phyloP scores from a whole-genome alignment of 106 monocot genomes.

The Dendrobium officinale region DNA sequence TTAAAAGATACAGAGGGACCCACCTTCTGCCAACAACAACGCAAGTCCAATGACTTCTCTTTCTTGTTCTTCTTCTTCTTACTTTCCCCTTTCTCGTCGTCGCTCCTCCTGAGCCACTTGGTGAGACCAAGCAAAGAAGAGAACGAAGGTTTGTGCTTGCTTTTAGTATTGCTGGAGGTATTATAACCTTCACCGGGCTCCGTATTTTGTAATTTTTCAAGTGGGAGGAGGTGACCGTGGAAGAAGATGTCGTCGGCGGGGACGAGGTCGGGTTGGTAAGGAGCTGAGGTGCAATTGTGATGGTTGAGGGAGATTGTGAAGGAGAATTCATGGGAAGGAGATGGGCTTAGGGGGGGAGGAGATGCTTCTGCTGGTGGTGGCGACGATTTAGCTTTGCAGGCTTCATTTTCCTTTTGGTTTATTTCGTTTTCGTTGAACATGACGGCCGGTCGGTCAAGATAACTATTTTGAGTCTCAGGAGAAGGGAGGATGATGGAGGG shows the following conservation, averaged over 20 bases:
- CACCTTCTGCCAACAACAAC: constrained; percentile 37
- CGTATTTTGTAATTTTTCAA: constrained; percentile 10
- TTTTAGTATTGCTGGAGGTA: too few relatives aligned
- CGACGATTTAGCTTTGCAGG: too few relatives aligned
- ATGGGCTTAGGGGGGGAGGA: constrained; percentile 25
- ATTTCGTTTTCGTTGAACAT: too few relatives aligned
- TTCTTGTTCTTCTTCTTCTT: constrained; percentile 15
- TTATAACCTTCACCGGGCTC: too few relatives aligned
- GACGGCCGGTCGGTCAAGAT: too few relatives aligned
- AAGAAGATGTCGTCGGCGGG: constrained; percentile 80
- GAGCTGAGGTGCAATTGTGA: constrained; percentile 9
- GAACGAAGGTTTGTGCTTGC: constrained; percentile 4
- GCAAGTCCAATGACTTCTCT: constrained; percentile 27
- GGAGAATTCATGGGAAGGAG: constrained; percentile 70
- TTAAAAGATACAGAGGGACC: constrained; percentile 19
- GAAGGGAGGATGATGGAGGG: too few relatives aligned
- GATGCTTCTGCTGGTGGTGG: neutral
- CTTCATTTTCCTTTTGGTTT: too few relatives aligned
- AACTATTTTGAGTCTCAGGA: too few relatives aligned
- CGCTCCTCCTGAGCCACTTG: constrained; percentile 12
- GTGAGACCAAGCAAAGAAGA: constrained; percentile 21
- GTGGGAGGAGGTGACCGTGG: constrained; percentile 63
- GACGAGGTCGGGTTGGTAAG: constrained; percentile 33
- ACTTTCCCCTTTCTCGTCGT: constrained; percentile 20
- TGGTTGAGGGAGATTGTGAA: constrained; percentile 60